These are phyloP conservation scores for Oryza longistaminata DNA, from an alignment of 176 grass and related monocot genomes.

Conservation along the genomic window DNA sequence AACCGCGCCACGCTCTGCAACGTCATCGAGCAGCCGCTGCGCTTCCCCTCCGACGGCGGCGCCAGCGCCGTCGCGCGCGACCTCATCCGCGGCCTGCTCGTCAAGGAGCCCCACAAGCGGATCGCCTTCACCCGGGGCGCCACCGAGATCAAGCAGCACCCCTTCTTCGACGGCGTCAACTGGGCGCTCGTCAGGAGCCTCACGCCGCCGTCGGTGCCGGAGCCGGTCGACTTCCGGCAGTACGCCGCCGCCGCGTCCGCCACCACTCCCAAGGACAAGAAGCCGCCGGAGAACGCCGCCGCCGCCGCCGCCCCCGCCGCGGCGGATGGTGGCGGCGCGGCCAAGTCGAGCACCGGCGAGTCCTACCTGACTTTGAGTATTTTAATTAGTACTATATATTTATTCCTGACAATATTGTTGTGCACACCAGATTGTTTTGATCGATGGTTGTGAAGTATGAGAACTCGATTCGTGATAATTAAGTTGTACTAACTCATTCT, in stretches of 20 bases:
- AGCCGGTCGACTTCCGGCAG: slow-evolving; percentile 37
- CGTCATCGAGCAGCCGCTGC: slow-evolving; percentile 71
- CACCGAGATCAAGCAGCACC: slow-evolving; percentile 43
- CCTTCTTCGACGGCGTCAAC: slow-evolving; percentile 41
- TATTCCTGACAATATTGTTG: background rate
- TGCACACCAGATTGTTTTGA: background rate
- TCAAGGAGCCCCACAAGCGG: slow-evolving; percentile 39
- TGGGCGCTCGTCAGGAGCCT: slow-evolving; percentile 38
- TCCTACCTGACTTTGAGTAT: slow-evolving; percentile 5
- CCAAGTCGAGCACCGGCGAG: slow-evolving; percentile 25
- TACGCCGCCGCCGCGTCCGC: background rate
- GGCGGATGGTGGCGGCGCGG: background rate
- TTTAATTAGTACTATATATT: background rate
- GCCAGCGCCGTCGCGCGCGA: slow-evolving; percentile 18
- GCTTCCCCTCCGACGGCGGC: slow-evolving; percentile 41
- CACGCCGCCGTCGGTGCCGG: slow-evolving; percentile 29
- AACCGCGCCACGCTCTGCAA: slow-evolving; percentile 76
- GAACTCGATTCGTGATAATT: background rate
- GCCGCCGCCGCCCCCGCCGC: no score
- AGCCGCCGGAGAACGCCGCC: background rate
- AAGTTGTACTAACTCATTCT: background rate
- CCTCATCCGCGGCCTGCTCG: slow-evolving; percentile 36
- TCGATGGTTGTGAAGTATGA: background rate
- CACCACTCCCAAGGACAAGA: slow-evolving; percentile 28
- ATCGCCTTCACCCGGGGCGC: slow-evolving; percentile 38